Evolutionary conservation across 2,329 filamentous ascomycete species (phyloP).

Genomic region (Xylariomycetidae sp.): DNA sequence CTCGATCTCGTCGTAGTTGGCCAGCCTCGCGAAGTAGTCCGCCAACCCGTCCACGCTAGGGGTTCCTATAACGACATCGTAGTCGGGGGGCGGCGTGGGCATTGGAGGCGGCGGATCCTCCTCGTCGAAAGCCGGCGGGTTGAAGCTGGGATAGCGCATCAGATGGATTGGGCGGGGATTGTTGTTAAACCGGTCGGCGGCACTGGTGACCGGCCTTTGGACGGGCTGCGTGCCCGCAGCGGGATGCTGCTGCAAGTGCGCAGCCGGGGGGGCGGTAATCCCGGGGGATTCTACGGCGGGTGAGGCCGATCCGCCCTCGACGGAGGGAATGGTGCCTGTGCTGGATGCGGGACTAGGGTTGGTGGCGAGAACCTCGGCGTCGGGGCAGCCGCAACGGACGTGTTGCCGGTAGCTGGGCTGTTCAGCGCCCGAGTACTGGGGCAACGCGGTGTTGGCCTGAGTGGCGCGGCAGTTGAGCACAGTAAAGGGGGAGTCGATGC

Average conservation of each 20-base stretch:
- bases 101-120: constrained; percentile 67
- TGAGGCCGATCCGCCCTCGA: constrained; percentile 25
- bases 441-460: constrained; percentile 80
- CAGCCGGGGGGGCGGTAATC: constrained; percentile 50
- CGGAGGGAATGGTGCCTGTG: constrained; percentile 39
- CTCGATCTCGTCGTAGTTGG: constrained; percentile 60
- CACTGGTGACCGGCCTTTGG: constrained; percentile 15
- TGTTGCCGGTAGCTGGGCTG: constrained; percentile 46
- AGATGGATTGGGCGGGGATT: constrained; percentile 80
- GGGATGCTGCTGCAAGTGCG: constrained; percentile 41
- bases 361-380: constrained; percentile 40
- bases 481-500: constrained; percentile 91
- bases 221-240: constrained; percentile 18
- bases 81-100: constrained; percentile 75
- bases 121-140: constrained; percentile 81
- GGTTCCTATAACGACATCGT: constrained; percentile 72
- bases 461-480: constrained; percentile 92
- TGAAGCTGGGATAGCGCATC: constrained; percentile 77
- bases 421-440: constrained; percentile 63
- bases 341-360: constrained; percentile 67
- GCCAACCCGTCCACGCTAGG: constrained; percentile 65
- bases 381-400: constrained; percentile 50
- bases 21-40: constrained; percentile 81
- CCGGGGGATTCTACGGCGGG: constrained; percentile 19
- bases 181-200: too few relatives aligned